Evolutionary conservation across 371 early-diverging fungal species (phyloP).

Genomic region (Rhizomucor miehei): DNA sequence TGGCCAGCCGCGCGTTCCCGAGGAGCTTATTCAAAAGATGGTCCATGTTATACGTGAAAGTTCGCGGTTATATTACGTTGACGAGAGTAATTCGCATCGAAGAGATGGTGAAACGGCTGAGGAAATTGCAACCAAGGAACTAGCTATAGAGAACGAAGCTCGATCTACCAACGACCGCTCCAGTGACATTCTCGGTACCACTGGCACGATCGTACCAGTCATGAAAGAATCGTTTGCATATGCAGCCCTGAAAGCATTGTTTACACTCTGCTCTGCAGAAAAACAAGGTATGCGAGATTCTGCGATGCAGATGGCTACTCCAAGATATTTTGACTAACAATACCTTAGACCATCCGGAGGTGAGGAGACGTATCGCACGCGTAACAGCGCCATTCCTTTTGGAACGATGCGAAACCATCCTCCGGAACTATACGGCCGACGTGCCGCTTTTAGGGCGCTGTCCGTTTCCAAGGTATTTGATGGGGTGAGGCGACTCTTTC

Average conservation of each 20-base stretch:
- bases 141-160: constrained; percentile 9
- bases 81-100: constrained; percentile 22
- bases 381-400: constrained; percentile 71
- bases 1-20: constrained; percentile 65
- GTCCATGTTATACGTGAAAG: constrained; percentile 58
- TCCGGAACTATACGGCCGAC: constrained; percentile 73
- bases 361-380: constrained; percentile 62
- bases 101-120: constrained; percentile 12
- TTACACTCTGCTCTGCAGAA: constrained; percentile 61
- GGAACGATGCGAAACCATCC: constrained; percentile 62
- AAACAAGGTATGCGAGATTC: constrained; percentile 37
- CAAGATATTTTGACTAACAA: background rate
- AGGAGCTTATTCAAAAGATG: constrained; percentile 51
- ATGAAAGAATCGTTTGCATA: constrained; percentile 74
- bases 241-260: constrained; percentile 62
- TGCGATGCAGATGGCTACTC: constrained; percentile 9
- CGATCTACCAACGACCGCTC: constrained; percentile 18
- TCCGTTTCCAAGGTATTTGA: constrained; percentile 77
- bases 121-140: constrained; percentile 11
- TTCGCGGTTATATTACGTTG: constrained; percentile 49
- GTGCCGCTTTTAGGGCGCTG: constrained; percentile 70
- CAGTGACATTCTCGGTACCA: constrained; percentile 42
- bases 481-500: constrained; percentile 31
- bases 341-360: constrained; percentile 28
- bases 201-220: constrained; percentile 62